These are phyloP conservation scores for Boletellus emodensis DNA, from an alignment of 768 basidiomycete genomes.

Conservation along the genomic window DNA sequence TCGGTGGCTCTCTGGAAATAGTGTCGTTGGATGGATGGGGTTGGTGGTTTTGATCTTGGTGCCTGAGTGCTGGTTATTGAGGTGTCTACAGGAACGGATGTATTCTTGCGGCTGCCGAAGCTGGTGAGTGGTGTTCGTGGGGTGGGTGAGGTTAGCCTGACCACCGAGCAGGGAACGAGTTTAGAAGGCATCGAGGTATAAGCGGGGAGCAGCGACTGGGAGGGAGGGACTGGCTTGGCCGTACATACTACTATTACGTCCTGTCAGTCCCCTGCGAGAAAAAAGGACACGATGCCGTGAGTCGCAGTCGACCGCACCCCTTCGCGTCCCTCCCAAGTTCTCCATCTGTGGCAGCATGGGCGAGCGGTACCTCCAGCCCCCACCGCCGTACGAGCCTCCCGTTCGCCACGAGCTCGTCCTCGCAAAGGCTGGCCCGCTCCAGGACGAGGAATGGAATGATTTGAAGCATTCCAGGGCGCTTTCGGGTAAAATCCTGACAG, in stretches of 20 bases:
- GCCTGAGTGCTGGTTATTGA: background rate
- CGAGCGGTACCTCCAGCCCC: slow-evolving; percentile 29
- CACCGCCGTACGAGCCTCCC: slow-evolving; percentile 41
- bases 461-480: slow-evolving; percentile 7
- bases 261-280: background rate
- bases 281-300: slow-evolving; percentile 9
- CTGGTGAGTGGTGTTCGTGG: slow-evolving; percentile 46
- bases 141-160: background rate
- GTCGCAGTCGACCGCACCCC: slow-evolving; percentile 9
- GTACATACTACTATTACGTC: slow-evolving; percentile 3
- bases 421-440: slow-evolving; percentile 10
- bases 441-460: slow-evolving; percentile 16
- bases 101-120: slow-evolving; percentile 75
- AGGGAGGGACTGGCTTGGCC: too few species aligned
- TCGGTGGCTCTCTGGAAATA: slow-evolving; percentile 75
- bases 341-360: slow-evolving; percentile 26
- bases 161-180: slow-evolving; percentile 64
- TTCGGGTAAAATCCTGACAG: slow-evolving; percentile 3
- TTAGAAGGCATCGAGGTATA: slow-evolving; percentile 80
- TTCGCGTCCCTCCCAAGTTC: background rate
- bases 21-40: slow-evolving; percentile 84
- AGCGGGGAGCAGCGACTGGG: too few species aligned
- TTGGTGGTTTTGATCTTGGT: slow-evolving; percentile 32
- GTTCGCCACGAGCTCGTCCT: slow-evolving; percentile 38
- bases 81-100: slow-evolving; percentile 63